Conservation (phyloP, 2,329 filamentous ascomycete genomes). For the Lasiodiplodia citricola region DNA sequence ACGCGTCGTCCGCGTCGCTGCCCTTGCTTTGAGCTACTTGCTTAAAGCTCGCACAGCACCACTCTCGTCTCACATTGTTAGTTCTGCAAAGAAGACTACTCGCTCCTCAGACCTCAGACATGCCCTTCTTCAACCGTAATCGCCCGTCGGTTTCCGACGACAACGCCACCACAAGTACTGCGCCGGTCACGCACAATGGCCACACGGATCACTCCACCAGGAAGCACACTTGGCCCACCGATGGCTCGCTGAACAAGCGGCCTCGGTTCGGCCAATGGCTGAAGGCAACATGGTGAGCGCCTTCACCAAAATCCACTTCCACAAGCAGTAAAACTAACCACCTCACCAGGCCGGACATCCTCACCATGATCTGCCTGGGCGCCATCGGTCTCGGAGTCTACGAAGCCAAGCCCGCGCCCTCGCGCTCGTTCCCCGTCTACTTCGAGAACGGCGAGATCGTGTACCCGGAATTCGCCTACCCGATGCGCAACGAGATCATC, state of each 20-base stretch:
- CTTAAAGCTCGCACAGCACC: background rate
- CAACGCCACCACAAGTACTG: slow-evolving; percentile 42
- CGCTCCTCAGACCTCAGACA: slow-evolving; percentile 27
- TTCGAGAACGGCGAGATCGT: slow-evolving; percentile 72
- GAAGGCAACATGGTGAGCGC: slow-evolving; percentile 61
- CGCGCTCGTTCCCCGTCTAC: slow-evolving; percentile 71
- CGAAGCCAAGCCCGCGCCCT: slow-evolving; percentile 67
- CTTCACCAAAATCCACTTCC: background rate
- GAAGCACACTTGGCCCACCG: slow-evolving; percentile 1
- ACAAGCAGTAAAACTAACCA: background rate
- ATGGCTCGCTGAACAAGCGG: slow-evolving; percentile 32
- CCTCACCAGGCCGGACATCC: slow-evolving; percentile 58
- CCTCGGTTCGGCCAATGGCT: slow-evolving; percentile 73
- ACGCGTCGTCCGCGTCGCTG: background rate
- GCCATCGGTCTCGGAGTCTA: slow-evolving; percentile 73
- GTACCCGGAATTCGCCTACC: slow-evolving; percentile 73
- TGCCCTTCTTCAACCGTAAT: slow-evolving; percentile 46
- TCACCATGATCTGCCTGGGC: slow-evolving; percentile 71
- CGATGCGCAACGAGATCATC: slow-evolving; percentile 68
- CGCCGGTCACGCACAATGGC: slow-evolving; percentile 32
- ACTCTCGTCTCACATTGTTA: background rate
- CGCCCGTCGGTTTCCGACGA: slow-evolving; percentile 39
- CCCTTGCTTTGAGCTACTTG: slow-evolving; percentile 3
- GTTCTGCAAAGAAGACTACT: background rate
- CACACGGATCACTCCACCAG: background rate